Evolutionary conservation across 805 yeast species (phyloP).

Genomic region (Barnettozyma botsteinii): DNA sequence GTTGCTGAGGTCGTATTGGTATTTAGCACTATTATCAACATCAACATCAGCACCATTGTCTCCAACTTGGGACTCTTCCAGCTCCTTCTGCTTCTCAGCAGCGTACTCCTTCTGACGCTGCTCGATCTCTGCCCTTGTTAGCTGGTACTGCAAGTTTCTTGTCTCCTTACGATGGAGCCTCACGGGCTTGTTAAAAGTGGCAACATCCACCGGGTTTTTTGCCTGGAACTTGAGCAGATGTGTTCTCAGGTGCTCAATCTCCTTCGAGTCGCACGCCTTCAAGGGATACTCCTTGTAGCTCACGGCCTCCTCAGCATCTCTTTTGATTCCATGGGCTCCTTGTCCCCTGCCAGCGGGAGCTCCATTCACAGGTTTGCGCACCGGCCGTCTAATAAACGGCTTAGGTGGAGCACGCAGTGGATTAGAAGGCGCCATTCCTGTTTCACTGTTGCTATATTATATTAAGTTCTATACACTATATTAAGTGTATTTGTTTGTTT

Average conservation of each 20-base stretch:
- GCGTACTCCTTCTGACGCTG: conserved; percentile 47
- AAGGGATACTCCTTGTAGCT: conserved; percentile 40
- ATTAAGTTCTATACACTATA: neutral
- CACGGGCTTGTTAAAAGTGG: conserved; percentile 69
- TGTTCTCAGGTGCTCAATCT: conserved; percentile 63
- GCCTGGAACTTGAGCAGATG: conserved; percentile 81
- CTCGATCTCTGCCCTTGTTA: conserved; percentile 72
- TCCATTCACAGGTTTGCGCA: neutral
- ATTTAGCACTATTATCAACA: conserved; percentile 12
- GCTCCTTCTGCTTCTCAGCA: conserved; percentile 29
- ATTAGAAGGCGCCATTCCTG: conserved; percentile 6
- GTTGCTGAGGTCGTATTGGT: conserved; percentile 6
- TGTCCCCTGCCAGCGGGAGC: neutral
- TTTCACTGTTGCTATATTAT: neutral
- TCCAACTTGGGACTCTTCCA: conserved; percentile 30
- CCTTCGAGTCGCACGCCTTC: conserved; percentile 67
- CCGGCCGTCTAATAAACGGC: neutral
- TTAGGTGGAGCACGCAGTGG: conserved; percentile 4
- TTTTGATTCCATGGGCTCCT: conserved; percentile 4
- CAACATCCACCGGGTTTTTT: conserved; percentile 67
- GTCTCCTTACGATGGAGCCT: conserved; percentile 93
- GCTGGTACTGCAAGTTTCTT: conserved; percentile 78
- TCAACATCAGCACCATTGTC: conserved; percentile 18
- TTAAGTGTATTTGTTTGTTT: neutral
- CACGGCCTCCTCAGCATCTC: conserved; percentile 20